Evolutionary conservation across 2,329 filamentous ascomycete species (phyloP).

Genomic region (Ilyonectria sp.): DNA sequence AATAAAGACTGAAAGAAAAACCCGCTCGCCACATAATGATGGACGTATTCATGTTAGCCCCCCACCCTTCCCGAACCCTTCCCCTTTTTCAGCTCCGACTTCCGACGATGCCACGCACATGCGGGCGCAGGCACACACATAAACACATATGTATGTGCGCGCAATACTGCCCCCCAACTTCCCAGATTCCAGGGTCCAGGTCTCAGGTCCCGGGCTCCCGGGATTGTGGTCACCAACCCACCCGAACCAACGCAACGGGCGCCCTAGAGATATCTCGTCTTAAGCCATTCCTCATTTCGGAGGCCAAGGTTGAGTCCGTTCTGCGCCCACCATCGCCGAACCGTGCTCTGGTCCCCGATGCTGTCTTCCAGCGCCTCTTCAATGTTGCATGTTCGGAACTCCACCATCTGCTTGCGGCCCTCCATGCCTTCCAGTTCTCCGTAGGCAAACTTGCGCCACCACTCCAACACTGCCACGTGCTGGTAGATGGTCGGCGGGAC

Average conservation of each 20-base stretch:
- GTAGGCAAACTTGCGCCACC: slow-evolving; percentile 85
- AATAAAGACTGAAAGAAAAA: slow-evolving; percentile 31
- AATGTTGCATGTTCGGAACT: slow-evolving; percentile 96
- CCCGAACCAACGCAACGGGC: slow-evolving; percentile 15
- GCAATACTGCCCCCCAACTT: slow-evolving; percentile 12
- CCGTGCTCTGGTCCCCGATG: slow-evolving; percentile 79
- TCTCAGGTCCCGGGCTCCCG: slow-evolving; percentile 28
- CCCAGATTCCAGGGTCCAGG: slow-evolving; percentile 19
- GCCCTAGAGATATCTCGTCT: slow-evolving; percentile 77
- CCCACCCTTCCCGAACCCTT: slow-evolving; percentile 35
- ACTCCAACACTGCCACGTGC: slow-evolving; percentile 87
- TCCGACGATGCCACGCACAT: slow-evolving; percentile 30
- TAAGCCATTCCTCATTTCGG: slow-evolving; percentile 92
- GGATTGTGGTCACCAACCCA: slow-evolving; percentile 22
- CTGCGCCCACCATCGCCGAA: slow-evolving; percentile 88
- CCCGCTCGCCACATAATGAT: slow-evolving; percentile 37
- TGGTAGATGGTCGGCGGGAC: slow-evolving; percentile 91
- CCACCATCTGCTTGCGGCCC: slow-evolving; percentile 76
- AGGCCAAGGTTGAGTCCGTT: slow-evolving; percentile 88
- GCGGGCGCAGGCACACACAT: not conserved
- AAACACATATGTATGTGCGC: slow-evolving; percentile 13
- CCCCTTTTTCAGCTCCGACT: slow-evolving; percentile 29
- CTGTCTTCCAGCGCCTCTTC: slow-evolving; percentile 95
- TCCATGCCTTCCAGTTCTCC: slow-evolving; percentile 69
- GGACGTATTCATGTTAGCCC: slow-evolving; percentile 28